phyloP scores from a whole-genome alignment of 768 basidiomycete genomes.

The Erythrobasidium yunnanense region DNA sequence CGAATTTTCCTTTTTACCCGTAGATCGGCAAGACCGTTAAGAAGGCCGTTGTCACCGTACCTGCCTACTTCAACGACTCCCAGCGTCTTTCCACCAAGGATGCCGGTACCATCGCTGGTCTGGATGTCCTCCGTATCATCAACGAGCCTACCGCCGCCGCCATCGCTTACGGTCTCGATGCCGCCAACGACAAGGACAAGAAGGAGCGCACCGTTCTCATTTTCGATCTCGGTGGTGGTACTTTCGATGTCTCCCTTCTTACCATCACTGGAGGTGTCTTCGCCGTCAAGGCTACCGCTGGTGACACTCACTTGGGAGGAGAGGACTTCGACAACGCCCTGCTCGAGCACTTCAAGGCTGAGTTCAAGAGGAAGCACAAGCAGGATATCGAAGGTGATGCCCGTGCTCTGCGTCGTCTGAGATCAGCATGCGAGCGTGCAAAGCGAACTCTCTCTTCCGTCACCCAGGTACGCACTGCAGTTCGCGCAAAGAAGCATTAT shows the following conservation, averaged over 20 bases:
- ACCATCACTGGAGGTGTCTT: constrained; percentile 98
- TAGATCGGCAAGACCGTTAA: constrained; percentile 66
- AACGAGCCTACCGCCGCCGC: constrained; percentile 99
- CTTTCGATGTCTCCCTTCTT: constrained; percentile 97
- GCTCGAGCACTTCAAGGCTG: constrained; percentile 96
- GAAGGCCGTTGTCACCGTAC: constrained; percentile 93
- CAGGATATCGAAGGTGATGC: constrained; percentile 93
- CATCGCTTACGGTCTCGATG: constrained; percentile 78
- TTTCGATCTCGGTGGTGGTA: constrained; percentile 99
- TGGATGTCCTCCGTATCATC: constrained; percentile 99
- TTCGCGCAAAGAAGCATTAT: too few relatives aligned
- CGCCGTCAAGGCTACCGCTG: constrained; percentile 97
- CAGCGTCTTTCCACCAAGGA: constrained; percentile 99
- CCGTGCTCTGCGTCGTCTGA: constrained; percentile 87
- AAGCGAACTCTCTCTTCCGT: constrained; percentile 98
- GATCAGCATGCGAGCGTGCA: constrained; percentile 97
- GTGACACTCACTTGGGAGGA: constrained; percentile 98
- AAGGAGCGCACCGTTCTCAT: constrained; percentile 96
- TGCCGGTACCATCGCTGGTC: constrained; percentile 92
- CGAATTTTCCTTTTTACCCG: neutral
- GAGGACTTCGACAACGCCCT: constrained; percentile 99
- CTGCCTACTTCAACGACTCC: constrained; percentile 99
- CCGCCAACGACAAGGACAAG: constrained; percentile 61
- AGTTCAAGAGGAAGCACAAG: constrained; percentile 97
- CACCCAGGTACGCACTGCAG: constrained; percentile 50